Evolutionary conservation across 1,284 basidiomycete genomes (phyloP).

Genomic region (Athelia psychrophila): DNA sequence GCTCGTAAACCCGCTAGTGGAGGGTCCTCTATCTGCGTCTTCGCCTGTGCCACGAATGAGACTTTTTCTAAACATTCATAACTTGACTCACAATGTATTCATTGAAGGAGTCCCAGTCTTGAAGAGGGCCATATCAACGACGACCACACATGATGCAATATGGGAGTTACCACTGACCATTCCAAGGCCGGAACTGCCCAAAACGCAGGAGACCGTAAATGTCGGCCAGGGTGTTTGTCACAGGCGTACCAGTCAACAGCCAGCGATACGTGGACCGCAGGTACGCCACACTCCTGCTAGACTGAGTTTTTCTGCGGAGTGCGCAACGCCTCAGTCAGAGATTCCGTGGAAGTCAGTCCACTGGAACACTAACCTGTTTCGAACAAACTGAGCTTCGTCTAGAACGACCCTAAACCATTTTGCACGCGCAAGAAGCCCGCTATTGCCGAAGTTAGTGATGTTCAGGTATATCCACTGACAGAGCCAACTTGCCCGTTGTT

Average conservation of each 20-base stretch:
- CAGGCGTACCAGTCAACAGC: slow-evolving; percentile 71
- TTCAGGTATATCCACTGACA: background rate
- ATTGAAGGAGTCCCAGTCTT: slow-evolving; percentile 60
- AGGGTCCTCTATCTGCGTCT: slow-evolving; percentile 50
- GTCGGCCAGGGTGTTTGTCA: slow-evolving; percentile 70
- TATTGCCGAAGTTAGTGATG: slow-evolving; percentile 17
- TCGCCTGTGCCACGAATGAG: slow-evolving; percentile 31
- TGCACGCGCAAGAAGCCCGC: slow-evolving; percentile 52
- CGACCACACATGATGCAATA: background rate
- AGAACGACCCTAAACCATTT: slow-evolving; percentile 62
- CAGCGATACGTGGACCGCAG: slow-evolving; percentile 62
- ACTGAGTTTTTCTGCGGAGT: slow-evolving; percentile 44
- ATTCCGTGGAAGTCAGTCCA: background rate
- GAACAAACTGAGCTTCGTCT: slow-evolving; percentile 71
- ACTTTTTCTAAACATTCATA: no score
- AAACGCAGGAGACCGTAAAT: slow-evolving; percentile 68
- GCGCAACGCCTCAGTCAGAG: slow-evolving; percentile 3
- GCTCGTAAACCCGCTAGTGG: slow-evolving; percentile 54
- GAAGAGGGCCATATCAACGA: no score
- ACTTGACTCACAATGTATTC: slow-evolving; percentile 41
- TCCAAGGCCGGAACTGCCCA: slow-evolving; percentile 64
- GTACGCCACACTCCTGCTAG: slow-evolving; percentile 55
- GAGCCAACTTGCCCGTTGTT: slow-evolving; percentile 41
- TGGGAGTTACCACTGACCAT: slow-evolving; percentile 20
- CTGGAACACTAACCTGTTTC: slow-evolving; percentile 45